phyloP scores from a whole-genome alignment of 1,284 basidiomycete species.

The Spongiforma sp. region DNA sequence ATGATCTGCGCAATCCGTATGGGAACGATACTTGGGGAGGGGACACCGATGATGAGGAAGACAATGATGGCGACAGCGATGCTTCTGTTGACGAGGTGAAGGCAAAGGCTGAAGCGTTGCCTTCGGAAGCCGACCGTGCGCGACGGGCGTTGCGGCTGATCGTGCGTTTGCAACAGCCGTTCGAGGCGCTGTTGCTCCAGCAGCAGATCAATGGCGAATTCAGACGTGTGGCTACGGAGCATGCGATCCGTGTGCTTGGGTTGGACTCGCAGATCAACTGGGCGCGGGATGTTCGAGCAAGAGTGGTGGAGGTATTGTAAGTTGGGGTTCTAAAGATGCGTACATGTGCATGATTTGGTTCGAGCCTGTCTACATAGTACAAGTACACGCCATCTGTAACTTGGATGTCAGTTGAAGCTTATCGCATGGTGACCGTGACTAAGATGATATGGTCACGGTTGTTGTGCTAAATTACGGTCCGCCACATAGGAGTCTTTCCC shows the following conservation, averaged over 20 bases:
- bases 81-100: too few relatives aligned
- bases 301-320: neutral
- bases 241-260: neutral
- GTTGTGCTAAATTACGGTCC: too few relatives aligned
- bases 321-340: too few relatives aligned
- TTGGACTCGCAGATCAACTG: neutral
- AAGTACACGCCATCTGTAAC: too few relatives aligned
- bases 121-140: neutral
- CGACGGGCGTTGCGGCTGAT: conserved; percentile 5
- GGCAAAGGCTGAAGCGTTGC: too few relatives aligned
- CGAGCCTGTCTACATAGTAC: too few relatives aligned
- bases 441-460: too few relatives aligned
- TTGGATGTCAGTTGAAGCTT: too few relatives aligned
- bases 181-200: neutral
- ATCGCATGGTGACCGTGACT: too few relatives aligned
- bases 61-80: too few relatives aligned
- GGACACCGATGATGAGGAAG: neutral
- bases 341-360: too few relatives aligned
- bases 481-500: too few relatives aligned
- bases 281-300: neutral
- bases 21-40: neutral
- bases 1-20: conserved; percentile 3
- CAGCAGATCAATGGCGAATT: neutral
- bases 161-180: conserved; percentile 10
- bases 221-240: neutral